Evolutionary conservation across 2,329 filamentous ascomycete species (phyloP), one percentile per base, ranked within the genome.

Genomic region (Nemania sp.): DNA sequence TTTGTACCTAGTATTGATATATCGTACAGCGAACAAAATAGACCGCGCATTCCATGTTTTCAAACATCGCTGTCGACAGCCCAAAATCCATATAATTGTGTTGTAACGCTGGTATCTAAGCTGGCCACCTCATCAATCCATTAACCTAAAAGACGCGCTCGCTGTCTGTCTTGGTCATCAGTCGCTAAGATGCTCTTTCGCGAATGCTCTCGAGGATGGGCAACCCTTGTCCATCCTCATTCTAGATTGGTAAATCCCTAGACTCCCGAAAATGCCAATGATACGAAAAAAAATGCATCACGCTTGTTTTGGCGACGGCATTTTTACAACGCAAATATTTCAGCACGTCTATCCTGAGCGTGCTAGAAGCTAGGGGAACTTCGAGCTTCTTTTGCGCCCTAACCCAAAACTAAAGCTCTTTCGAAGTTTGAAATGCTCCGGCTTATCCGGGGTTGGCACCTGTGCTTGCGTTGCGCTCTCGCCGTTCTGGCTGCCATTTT

Each of bases 361-460:
- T 24, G 47, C n/a, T 32, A n/a, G 32, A 81, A 26, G 24, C 55
- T 78, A 78, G 64, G 79, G 74, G 64, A 83, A 75, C 68, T 83
- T 82, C 69, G 84, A 86, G 78, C 88, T 91, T 85, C 92, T 93
- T 83, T 93, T 94, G 75, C 89, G 83, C 4, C 91, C 89, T 13
- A 93, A 75, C 66, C 87, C 83, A 72, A 90, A 89, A 73, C 85
- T 91, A 73, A 93, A 92, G 27, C 90, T 85, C 70, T 89, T 89
- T 78, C 88, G 90, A 54, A 84, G 78, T 75, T 83, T 62, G 32
- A 64, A 69, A 10, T 52, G 54, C 20, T 71, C 69, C 1, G 53
- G 20, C 47, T 62, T 68, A 5, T 67, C 70, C n/a, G 82, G 82
- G 77, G 87, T n/a, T n/a, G n/a, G n/a, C n/a, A n/a, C 87, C 45